These are phyloP conservation scores for Lindgomyces ingoldianus DNA, from an alignment of 495 filamentous ascomycete genomes.

Conservation along the genomic window DNA sequence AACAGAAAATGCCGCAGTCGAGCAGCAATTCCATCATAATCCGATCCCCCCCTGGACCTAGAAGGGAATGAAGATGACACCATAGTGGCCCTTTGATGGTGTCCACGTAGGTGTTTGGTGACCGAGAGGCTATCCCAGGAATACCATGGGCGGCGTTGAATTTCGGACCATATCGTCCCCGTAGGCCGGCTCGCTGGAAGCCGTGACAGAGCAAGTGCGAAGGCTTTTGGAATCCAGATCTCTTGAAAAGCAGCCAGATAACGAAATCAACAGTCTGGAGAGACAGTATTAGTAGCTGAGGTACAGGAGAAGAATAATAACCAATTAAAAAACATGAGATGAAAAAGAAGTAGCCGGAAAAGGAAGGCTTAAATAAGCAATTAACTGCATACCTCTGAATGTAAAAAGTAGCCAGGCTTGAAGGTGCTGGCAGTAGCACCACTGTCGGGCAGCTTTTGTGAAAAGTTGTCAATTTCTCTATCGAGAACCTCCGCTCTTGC, in stretches of 20 bases:
- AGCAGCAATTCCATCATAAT: constrained; percentile 81
- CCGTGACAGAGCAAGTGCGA: constrained; percentile 80
- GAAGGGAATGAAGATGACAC: constrained; percentile 66
- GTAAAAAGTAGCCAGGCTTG: constrained; percentile 45
- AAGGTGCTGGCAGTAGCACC: constrained; percentile 28
- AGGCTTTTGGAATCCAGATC: constrained; percentile 52
- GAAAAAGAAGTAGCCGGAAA: not conserved
- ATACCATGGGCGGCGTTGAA: constrained; percentile 48
- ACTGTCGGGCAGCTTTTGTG: constrained; percentile 60
- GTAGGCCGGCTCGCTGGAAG: constrained; percentile 53
- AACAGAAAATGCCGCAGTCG: constrained; percentile 73
- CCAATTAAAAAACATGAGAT: not conserved
- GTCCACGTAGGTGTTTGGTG: constrained; percentile 70
- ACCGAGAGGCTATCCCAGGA: constrained; percentile 55
- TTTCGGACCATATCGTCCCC: constrained; percentile 36
- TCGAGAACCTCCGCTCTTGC: constrained; percentile 45
- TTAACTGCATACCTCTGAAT: constrained; percentile 50
- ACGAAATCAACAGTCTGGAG: constrained; percentile 79
- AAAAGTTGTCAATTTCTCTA: constrained; percentile 65
- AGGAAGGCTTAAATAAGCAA: constrained; percentile 34
- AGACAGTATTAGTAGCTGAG: constrained; percentile 13
- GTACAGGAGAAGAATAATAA: constrained; percentile 25
- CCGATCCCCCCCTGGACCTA: constrained; percentile 75
- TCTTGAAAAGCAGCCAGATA: constrained; percentile 72
- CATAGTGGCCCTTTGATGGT: constrained; percentile 71